Conservation (phyloP, 1,284 basidiomycete genomes). For the Microbotryum silenes-acaulis region DNA sequence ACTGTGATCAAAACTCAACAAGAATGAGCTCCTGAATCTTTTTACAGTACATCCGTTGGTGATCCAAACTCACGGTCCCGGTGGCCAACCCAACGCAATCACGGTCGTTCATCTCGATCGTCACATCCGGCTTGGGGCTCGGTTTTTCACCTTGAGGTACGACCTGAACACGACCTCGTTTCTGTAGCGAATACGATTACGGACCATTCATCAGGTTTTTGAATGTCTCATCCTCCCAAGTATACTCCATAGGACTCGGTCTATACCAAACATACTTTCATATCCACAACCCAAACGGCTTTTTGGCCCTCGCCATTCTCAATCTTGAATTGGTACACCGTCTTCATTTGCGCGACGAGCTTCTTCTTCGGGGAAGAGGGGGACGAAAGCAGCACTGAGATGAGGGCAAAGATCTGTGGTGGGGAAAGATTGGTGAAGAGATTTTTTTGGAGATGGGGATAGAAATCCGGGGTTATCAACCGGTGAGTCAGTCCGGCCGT, state of each 20-base stretch:
- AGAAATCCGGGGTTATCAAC: neutral
- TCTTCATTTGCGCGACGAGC: conserved; percentile 12
- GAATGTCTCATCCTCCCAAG: no score
- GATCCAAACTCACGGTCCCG: conserved; percentile 3
- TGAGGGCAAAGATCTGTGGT: conserved; percentile 11
- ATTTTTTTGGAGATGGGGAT: neutral
- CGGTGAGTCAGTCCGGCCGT: no score
- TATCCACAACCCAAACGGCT: conserved; percentile 19
- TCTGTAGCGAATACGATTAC: no score
- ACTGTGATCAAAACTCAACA: neutral
- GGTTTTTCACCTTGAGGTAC: neutral
- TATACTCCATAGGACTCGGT: no score
- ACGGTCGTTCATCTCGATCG: conserved; percentile 9
- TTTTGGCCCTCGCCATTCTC: neutral
- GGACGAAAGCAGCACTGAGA: conserved; percentile 11
- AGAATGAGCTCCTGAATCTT: neutral
- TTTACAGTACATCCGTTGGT: neutral
- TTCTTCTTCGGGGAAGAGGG: conserved; percentile 12
- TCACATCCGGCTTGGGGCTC: conserved; percentile 18
- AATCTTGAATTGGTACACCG: conserved; percentile 19
- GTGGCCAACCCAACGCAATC: conserved; percentile 21
- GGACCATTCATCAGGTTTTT: no score
- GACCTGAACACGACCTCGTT: neutral
- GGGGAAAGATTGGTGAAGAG: neutral
- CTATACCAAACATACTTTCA: conserved; percentile 5